Evolutionary conservation across 768 basidiomycete genomes (phyloP), one percentile per base, ranked within the genome.

Genomic region (Gymnopilus junonius): DNA sequence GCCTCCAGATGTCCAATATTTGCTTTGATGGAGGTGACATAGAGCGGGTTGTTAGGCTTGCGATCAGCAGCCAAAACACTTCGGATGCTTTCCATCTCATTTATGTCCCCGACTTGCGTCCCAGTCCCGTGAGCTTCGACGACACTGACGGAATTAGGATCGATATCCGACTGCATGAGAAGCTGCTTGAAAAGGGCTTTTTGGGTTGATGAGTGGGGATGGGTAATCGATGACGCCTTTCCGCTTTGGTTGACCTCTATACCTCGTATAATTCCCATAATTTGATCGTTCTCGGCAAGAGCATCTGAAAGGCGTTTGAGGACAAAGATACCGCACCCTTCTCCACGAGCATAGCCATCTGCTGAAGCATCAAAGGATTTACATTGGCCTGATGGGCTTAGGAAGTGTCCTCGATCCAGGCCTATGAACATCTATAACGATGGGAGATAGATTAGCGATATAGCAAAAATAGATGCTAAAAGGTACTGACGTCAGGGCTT

Each of bases 361-460:
- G 91, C 91, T 2, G 85, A 80, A 1, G 83, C 85, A 63, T 92
- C 91, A 69, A 91, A 92, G 0, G 89, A 74, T 65, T 85, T 90
- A 73, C 89, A 90, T 69, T 87, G 86, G 4, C 89, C 90, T 0
- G 85, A 83, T 0, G 84, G 82, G 67, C 82, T 87, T 53, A 92
- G 74, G 69, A 92, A 91, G 69, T 89, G 89, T 0, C 83, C 90
- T 29, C 85, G 81, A 63, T 90, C 87, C 2, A 92, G 78, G 29
- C 89, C 90, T 14, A 89, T 69, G 64, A 86, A 88, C 85, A 88
- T 88, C 91, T 92, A n/a, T n/a, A n/a, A n/a, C n/a, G n/a, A n/a
- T n/a, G n/a, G n/a, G n/a, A n/a, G n/a, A n/a, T n/a, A n/a, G n/a
- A n/a, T n/a, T n/a, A n/a, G n/a, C n/a, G n/a, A n/a, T n/a, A 23